Evolutionary conservation across 163 green algal genomes (phyloP), one percentile per base, ranked within the genome.

Genomic region (Picocystis sp.): DNA sequence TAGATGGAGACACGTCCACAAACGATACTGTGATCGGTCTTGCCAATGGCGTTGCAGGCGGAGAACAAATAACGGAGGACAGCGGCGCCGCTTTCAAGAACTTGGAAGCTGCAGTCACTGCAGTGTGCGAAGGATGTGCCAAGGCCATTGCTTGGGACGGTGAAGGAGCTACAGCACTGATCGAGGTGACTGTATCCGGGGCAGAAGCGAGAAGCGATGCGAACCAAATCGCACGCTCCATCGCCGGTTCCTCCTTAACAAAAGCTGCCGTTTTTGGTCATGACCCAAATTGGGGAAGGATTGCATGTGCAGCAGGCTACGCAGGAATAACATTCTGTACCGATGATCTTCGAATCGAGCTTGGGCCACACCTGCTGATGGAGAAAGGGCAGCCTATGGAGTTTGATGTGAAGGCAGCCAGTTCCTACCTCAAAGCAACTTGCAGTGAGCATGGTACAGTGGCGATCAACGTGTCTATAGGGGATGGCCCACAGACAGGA

Each of bases 71-170:
- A 54, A 66, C 58, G 3, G 78, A 94, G 58, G 63, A 67, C 0
- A 49, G 24, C 84, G 1, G 86, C 82, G 1, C 63, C 96, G 17
- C 90, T 22, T 86, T 67, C 1, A 57, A 78, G 61, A 59, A 73
- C 60, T 75, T 97, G 43, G 74, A 89, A 62, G 79, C 71, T 1
- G 88, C 84, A 0, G 50, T 95, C 6, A 94, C 34, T 33, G 47
- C 47, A 19, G 17, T 24, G 47, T 34, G 34, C n/a, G 17, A 33
- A 45, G 83, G 83, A 11, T 60, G 93, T 53, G 82, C 82, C 51
- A 98, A 98, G 77, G 76, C 73, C 17, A 93, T 98, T 52, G 89
- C 89, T 2, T 98, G 89, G 89, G 89, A 98, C 61, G 89, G 89
- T 22, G 89, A 98, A 67, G 89, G 89, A 19, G 89, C 89, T 22